Percentiles rank a stretch among this genome's conserved stretches.
These are phyloP conservation scores for Ustilago loliicola DNA, from an alignment of 1,284 basidiomycete genomes.

Conservation along the genomic window DNA sequence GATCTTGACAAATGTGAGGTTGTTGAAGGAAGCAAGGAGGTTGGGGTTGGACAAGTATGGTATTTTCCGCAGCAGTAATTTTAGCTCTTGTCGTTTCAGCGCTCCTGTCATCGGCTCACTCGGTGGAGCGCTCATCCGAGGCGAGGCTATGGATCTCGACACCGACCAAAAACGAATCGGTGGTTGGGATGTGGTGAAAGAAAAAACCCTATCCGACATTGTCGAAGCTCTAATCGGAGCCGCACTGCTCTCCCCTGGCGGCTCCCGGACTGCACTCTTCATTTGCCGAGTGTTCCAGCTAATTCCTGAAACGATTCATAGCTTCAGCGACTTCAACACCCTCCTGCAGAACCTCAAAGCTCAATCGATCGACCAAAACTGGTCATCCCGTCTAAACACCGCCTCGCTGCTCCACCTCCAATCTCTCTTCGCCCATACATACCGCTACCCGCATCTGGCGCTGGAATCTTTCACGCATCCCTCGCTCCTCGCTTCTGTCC, in stretches of 20 bases:
- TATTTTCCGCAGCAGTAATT: slow-evolving; percentile 11
- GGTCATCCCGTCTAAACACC: slow-evolving; percentile 17
- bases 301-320: slow-evolving; percentile 17
- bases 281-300: slow-evolving; percentile 26
- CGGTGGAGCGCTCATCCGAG: slow-evolving; percentile 9
- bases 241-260: slow-evolving; percentile 8
- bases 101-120: slow-evolving; percentile 9
- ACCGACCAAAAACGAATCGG: too few relatives aligned
- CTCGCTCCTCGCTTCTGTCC: slow-evolving; percentile 29
- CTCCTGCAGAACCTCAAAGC: slow-evolving; percentile 21
- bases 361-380: slow-evolving; percentile 27
- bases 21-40: slow-evolving; percentile 36
- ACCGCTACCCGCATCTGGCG: slow-evolving; percentile 55
- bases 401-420: slow-evolving; percentile 33
- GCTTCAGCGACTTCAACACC: slow-evolving; percentile 22
- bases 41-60: slow-evolving; percentile 31
- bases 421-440: slow-evolving; percentile 35
- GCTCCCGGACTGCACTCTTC: slow-evolving; percentile 8
- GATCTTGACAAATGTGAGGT: slow-evolving; percentile 50
- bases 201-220: slow-evolving; percentile 53
- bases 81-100: neutral
- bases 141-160: too few relatives aligned
- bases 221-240: slow-evolving; percentile 55
- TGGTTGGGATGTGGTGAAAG: slow-evolving; percentile 15
- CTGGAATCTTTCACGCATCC: slow-evolving; percentile 60